A percentile compares a stretch with the other conserved stretches of the same genome.
Conservation (phyloP, 805 yeast species). For the Saccharomyces kudriavzevii region DNA sequence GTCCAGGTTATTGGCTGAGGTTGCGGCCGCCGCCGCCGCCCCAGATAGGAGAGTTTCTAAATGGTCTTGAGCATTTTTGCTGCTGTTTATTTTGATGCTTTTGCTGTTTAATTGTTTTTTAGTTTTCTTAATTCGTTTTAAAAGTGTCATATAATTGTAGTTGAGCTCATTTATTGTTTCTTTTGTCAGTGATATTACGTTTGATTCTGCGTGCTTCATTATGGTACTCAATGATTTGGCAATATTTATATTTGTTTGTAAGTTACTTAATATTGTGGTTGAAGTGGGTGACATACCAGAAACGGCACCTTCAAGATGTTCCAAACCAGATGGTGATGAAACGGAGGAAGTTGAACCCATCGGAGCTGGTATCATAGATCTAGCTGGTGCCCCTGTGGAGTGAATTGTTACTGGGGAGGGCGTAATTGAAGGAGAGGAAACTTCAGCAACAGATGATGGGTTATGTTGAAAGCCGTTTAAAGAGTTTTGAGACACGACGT, state of each 20-base stretch:
- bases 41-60: constrained; percentile 3
- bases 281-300: neutral
- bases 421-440: constrained; percentile 1
- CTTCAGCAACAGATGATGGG: constrained; percentile 4
- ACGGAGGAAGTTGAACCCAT: neutral
- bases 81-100: constrained; percentile 1
- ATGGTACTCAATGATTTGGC: constrained; percentile 28
- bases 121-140: constrained; percentile 21
- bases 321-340: neutral
- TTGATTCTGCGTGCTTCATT: constrained; percentile 24
- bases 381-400: constrained; percentile 5
- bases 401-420: constrained; percentile 1
- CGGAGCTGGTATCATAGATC: neutral
- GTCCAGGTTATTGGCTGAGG: neutral
- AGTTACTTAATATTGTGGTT: neutral
- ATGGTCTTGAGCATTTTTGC: constrained; percentile 3
- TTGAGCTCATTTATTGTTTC: constrained; percentile 22
- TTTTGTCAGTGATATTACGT: constrained; percentile 24
- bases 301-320: neutral
- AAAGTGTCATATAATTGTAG: constrained; percentile 16
- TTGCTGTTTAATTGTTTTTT: constrained; percentile 8
- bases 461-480: neutral
- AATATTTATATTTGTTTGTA: constrained; percentile 24
- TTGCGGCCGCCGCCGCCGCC: neutral
- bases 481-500: neutral